phyloP scores from a whole-genome alignment of 805 yeast species.

The Schizosaccharomyces osmophilus region DNA sequence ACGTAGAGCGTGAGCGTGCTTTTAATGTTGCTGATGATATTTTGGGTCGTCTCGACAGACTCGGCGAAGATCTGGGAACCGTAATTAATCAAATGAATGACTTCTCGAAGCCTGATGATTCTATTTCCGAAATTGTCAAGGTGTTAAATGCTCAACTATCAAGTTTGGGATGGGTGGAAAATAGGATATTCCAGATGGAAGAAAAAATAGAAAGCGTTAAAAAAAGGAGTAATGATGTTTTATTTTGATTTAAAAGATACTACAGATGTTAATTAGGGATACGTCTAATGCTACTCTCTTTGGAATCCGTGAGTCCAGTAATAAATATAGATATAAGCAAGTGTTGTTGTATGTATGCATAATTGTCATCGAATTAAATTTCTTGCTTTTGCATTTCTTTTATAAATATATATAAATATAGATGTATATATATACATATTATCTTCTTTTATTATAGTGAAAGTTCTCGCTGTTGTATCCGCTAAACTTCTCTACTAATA shows the following conservation, averaged over 20 bases:
- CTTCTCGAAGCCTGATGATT: background rate
- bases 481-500: too few relatives aligned
- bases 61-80: background rate
- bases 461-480: too few relatives aligned
- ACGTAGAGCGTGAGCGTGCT: background rate
- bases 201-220: background rate
- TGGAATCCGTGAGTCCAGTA: too few relatives aligned
- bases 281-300: too few relatives aligned
- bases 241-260: background rate
- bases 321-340: too few relatives aligned
- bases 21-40: background rate
- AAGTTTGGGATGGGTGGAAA: conserved; percentile 1
- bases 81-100: background rate
- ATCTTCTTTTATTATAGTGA: too few relatives aligned
- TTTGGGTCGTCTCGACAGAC: background rate
- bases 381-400: too few relatives aligned
- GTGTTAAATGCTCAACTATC: background rate
- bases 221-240: background rate
- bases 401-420: too few relatives aligned
- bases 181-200: background rate
- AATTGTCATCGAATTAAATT: too few relatives aligned
- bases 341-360: too few relatives aligned
- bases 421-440: too few relatives aligned
- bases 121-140: background rate
- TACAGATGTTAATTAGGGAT: too few relatives aligned